Evolutionary conservation across 345 rosid species (phyloP).

Genomic region (Gossypium sturtianum): DNA sequence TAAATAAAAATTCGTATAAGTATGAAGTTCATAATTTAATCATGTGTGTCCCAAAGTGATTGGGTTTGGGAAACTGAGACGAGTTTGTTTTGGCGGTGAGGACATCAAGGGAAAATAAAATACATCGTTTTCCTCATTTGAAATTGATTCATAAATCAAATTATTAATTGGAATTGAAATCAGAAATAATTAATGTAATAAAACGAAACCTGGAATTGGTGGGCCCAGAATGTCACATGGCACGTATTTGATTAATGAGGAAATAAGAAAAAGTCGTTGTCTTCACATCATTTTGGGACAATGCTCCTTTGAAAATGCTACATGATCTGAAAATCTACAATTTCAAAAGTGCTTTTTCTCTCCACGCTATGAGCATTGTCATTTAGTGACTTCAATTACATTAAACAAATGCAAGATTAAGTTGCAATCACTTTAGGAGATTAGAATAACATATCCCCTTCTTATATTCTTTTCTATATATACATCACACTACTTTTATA

Average conservation of each 20-base stretch:
- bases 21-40: too few species aligned
- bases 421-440: conserved; percentile 4
- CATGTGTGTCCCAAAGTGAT: too few species aligned
- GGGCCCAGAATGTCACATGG: neutral
- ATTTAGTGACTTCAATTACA: neutral
- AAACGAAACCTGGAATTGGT: neutral
- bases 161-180: too few species aligned
- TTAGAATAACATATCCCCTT: neutral
- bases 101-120: too few species aligned
- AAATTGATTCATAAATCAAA: too few species aligned
- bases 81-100: too few species aligned
- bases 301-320: neutral
- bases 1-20: too few species aligned
- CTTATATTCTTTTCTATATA: too few species aligned
- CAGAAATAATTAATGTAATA: too few species aligned
- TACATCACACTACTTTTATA: too few species aligned
- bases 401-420: neutral
- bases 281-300: neutral
- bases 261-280: neutral
- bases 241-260: neutral
- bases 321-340: neutral
- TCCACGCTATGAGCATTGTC: conserved; percentile 13
- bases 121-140: too few species aligned
- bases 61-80: too few species aligned
- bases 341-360: neutral